Evolutionary conservation across 345 rosid genomes (phyloP).

Genomic region (Gossypium stocksii): DNA sequence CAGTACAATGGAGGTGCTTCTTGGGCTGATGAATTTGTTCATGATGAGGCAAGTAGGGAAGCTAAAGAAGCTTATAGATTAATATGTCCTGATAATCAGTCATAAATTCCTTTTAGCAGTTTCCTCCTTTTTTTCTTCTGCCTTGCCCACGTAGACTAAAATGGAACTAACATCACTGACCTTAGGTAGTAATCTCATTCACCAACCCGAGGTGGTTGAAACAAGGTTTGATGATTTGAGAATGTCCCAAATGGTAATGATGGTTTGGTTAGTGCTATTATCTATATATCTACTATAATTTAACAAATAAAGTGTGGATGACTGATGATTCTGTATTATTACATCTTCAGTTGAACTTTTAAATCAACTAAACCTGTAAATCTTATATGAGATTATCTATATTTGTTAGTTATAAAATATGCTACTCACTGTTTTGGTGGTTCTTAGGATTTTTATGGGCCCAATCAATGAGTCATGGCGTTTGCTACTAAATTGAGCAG

Average conservation of each 20-base stretch:
- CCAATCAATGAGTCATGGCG: neutral
- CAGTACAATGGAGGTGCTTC: constrained; percentile 56
- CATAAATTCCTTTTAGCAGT: neutral
- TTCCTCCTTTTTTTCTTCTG: neutral
- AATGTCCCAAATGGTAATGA: neutral
- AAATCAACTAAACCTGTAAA: neutral
- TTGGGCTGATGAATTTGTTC: constrained; percentile 91
- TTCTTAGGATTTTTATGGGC: neutral
- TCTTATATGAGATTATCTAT: neutral
- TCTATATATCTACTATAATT: neutral
- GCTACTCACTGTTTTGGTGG: neutral
- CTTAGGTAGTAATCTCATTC: neutral
- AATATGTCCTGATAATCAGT: constrained; percentile 1
- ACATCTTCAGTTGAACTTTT: neutral
- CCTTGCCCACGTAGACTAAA: neutral
- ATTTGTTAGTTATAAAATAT: neutral
- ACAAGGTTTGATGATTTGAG: neutral
- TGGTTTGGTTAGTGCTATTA: neutral
- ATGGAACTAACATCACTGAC: neutral
- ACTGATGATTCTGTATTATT: neutral
- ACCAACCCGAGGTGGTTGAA: neutral
- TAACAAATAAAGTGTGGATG: neutral
- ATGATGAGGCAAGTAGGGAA: constrained; percentile 41
- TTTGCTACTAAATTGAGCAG: neutral
- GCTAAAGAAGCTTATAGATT: constrained; percentile 3